Conservation (phyloP, 352 stramenopile species). For the Aphanomyces cochlioides region DNA sequence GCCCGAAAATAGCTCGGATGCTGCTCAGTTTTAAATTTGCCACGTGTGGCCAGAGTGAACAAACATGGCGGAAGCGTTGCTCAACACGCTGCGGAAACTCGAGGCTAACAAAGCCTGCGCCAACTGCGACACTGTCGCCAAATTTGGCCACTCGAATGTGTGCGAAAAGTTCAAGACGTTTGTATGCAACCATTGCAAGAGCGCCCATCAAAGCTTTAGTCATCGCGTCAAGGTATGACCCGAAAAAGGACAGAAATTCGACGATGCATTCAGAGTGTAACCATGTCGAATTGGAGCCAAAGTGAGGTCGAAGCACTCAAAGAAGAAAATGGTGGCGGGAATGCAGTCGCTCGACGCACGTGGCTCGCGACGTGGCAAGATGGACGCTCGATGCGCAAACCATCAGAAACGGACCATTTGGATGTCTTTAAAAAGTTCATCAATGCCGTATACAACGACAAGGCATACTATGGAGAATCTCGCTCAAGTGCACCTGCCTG, state of each 20-base stretch:
- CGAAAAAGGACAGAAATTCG: no score
- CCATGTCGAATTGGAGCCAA: slow-evolving; percentile 93
- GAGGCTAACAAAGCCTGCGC: slow-evolving; percentile 79
- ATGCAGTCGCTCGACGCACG: slow-evolving; percentile 73
- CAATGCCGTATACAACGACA: slow-evolving; percentile 79
- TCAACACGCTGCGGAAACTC: slow-evolving; percentile 82
- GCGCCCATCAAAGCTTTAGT: slow-evolving; percentile 90
- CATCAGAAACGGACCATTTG: slow-evolving; percentile 64
- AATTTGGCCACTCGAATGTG: slow-evolving; percentile 91
- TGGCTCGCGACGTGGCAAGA: slow-evolving; percentile 87
- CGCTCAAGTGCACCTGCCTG: no score
- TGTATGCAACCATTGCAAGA: slow-evolving; percentile 94
- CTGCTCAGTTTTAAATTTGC: no score
- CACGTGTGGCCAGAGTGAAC: no score
- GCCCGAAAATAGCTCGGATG: no score
- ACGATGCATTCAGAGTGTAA: slow-evolving; percentile 57
- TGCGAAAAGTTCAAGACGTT: slow-evolving; percentile 92
- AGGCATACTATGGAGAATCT: slow-evolving; percentile 65
- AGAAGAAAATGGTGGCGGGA: slow-evolving; percentile 83
- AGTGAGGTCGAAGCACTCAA: slow-evolving; percentile 87
- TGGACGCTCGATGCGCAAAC: slow-evolving; percentile 52
- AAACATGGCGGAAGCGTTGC: slow-evolving; percentile 49
- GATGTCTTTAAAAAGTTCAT: slow-evolving; percentile 87
- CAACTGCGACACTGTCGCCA: slow-evolving; percentile 81
- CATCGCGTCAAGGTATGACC: slow-evolving; percentile 88